A percentile compares a stretch with the other conserved stretches of the same genome.
These are phyloP conservation scores for Kluyveromyces dobzhanskii DNA, from an alignment of 805 yeast species.

Conservation along the genomic window DNA sequence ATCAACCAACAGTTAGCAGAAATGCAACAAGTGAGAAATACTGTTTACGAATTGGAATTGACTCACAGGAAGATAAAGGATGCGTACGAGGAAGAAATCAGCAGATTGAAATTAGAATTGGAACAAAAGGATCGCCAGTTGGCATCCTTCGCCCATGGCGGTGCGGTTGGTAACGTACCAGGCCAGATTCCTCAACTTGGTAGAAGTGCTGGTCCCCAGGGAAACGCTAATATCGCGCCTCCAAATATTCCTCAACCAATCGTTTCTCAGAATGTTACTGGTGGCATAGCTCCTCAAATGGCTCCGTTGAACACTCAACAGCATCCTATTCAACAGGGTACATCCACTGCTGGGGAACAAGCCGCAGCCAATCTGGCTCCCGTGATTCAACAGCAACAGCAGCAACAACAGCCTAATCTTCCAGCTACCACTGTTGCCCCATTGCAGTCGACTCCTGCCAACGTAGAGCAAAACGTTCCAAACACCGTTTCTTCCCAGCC, in stretches of 20 bases:
- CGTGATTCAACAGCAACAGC: conserved; percentile 16
- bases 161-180: conserved; percentile 24
- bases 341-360: not conserved
- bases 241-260: conserved; percentile 3
- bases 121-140: conserved; percentile 67
- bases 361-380: conserved; percentile 3
- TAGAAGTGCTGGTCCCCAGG: conserved; percentile 1
- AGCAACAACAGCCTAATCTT: conserved; percentile 9
- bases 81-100: conserved; percentile 88
- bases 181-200: conserved; percentile 1
- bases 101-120: conserved; percentile 75
- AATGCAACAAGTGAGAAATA: conserved; percentile 87
- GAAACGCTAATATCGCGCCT: not conserved
- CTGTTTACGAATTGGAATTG: conserved; percentile 87
- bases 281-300: conserved; percentile 1
- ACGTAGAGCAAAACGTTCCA: conserved; percentile 14
- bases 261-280: not conserved
- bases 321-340: not conserved
- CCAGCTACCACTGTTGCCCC: conserved; percentile 7
- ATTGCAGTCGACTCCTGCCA: conserved; percentile 5
- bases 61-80: conserved; percentile 94
- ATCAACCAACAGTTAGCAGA: conserved; percentile 88
- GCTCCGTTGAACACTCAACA: not conserved
- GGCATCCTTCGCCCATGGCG: conserved; percentile 29
- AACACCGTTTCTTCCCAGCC: conserved; percentile 4